Evolutionary conservation across 768 basidiomycete genomes (phyloP).

Genomic region (Lactarius sp.): DNA sequence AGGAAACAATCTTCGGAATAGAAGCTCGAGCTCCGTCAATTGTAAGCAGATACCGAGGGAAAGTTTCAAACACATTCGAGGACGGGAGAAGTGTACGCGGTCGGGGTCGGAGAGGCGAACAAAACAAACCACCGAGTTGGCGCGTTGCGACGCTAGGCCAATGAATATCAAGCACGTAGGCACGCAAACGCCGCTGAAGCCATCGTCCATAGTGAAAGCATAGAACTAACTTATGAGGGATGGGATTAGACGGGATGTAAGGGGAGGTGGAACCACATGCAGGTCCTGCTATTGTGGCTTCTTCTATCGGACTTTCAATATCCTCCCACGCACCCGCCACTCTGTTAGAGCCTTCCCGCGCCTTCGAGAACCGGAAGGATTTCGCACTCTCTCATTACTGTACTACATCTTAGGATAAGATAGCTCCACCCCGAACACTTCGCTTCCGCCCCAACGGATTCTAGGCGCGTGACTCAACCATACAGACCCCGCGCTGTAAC

Average conservation of each 20-base stretch:
- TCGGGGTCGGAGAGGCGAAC: background rate
- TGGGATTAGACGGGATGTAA: background rate
- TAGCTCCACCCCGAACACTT: background rate
- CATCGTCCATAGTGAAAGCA: background rate
- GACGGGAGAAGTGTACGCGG: conserved; percentile 5
- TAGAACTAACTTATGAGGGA: conserved; percentile 7
- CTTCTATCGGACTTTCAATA: conserved; percentile 14
- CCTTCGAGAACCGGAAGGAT: background rate
- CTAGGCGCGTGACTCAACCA: background rate
- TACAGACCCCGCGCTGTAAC: background rate
- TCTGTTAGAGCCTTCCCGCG: background rate
- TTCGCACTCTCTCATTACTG: background rate
- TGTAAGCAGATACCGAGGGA: background rate
- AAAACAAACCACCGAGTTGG: conserved; percentile 1
- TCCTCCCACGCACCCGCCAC: background rate
- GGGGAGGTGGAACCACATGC: background rate
- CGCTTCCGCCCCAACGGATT: too few species aligned
- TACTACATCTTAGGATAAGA: background rate
- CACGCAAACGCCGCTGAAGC: conserved; percentile 16
- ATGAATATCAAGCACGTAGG: conserved; percentile 18
- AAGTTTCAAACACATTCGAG: conserved; percentile 2
- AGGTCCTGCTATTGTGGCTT: conserved; percentile 2
- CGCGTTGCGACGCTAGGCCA: conserved; percentile 9
- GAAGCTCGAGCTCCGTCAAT: conserved; percentile 10
- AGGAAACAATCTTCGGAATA: conserved; percentile 10